These are phyloP conservation scores for Obba rivulosa DNA, from an alignment of 768 basidiomycete genomes.

Conservation along the genomic window DNA sequence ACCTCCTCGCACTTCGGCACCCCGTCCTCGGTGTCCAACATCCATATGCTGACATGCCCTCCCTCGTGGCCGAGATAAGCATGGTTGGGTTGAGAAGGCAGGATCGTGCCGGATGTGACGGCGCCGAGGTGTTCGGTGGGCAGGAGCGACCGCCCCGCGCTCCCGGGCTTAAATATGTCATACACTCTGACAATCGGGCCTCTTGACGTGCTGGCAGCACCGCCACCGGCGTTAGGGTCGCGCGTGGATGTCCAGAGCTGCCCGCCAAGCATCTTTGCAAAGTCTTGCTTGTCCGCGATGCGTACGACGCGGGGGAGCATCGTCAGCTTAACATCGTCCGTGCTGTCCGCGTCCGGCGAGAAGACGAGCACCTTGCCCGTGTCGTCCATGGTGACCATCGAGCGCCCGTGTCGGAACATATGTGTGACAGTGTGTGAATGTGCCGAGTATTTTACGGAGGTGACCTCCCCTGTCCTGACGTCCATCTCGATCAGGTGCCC, in stretches of 20 bases:
- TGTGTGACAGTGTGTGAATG: constrained; percentile 65
- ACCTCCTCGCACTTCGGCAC: constrained; percentile 66
- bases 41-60: constrained; percentile 85
- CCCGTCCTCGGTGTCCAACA: constrained; percentile 44
- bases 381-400: constrained; percentile 83
- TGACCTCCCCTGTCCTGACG: constrained; percentile 50
- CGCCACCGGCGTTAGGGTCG: constrained; percentile 31
- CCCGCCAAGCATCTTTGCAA: constrained; percentile 66
- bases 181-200: constrained; percentile 78
- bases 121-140: constrained; percentile 74
- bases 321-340: constrained; percentile 38
- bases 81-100: constrained; percentile 59
- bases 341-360: constrained; percentile 37
- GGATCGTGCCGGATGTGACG: constrained; percentile 73
- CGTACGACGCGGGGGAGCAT: constrained; percentile 56
- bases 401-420: constrained; percentile 65
- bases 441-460: constrained; percentile 50
- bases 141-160: constrained; percentile 45
- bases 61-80: constrained; percentile 92
- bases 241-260: constrained; percentile 80
- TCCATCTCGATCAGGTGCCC: constrained; percentile 86
- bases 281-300: constrained; percentile 78
- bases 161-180: constrained; percentile 62
- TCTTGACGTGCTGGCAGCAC: constrained; percentile 36
- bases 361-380: constrained; percentile 79